Evolutionary conservation across 2,329 filamentous ascomycete species (phyloP).

Genomic region (Alternaria brassicicola): DNA sequence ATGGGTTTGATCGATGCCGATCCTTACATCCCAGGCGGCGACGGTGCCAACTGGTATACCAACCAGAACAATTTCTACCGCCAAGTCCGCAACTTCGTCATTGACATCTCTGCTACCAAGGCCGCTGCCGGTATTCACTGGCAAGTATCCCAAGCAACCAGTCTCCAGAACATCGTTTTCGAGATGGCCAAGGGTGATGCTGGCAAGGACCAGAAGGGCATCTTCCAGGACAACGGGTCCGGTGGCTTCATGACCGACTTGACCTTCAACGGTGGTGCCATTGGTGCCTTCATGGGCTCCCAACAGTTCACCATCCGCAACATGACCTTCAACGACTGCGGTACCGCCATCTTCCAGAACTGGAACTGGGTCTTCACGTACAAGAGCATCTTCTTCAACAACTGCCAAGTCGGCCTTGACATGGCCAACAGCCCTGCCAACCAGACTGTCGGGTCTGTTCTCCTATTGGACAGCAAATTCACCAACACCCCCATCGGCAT

Average conservation of each 20-base stretch:
- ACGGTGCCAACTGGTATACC: constrained; percentile 57
- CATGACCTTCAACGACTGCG: constrained; percentile 57
- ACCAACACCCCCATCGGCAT: constrained; percentile 77
- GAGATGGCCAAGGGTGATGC: constrained; percentile 56
- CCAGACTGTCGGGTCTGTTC: constrained; percentile 83
- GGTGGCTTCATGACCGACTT: constrained; percentile 67
- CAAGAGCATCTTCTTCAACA: constrained; percentile 54
- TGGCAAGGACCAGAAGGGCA: constrained; percentile 60
- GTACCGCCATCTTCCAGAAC: constrained; percentile 60
- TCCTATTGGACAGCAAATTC: constrained; percentile 82
- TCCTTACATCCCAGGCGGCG: constrained; percentile 74
- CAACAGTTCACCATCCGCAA: constrained; percentile 67
- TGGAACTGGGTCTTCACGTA: constrained; percentile 62
- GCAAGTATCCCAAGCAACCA: constrained; percentile 70
- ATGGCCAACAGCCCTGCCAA: constrained; percentile 61
- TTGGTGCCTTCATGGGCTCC: constrained; percentile 66
- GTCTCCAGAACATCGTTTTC: constrained; percentile 67
- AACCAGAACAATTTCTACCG: constrained; percentile 64
- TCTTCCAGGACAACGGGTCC: constrained; percentile 66
- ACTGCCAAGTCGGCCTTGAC: constrained; percentile 56
- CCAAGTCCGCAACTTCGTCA: constrained; percentile 60
- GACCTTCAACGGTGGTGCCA: constrained; percentile 64
- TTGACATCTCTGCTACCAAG: constrained; percentile 53
- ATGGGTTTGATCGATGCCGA: constrained; percentile 91
- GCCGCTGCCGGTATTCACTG: constrained; percentile 65